Conservation (phyloP, 371 early-diverging fungal genomes). For the Blastocladiella emersonii region DNA sequence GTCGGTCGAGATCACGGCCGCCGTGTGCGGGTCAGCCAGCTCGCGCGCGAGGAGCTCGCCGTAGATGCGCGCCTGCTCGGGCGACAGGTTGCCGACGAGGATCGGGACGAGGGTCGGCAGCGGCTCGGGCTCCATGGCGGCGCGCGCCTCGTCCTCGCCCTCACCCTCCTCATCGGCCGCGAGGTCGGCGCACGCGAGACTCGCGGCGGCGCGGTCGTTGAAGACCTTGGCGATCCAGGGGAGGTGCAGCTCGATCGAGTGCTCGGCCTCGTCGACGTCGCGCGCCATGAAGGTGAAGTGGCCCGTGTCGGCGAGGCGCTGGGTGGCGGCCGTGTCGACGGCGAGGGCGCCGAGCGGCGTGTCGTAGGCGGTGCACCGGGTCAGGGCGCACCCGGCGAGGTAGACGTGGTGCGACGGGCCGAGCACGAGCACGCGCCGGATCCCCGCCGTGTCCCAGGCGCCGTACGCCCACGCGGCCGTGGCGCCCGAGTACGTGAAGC, state of each 20-base stretch:
- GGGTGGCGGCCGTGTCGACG: conserved; percentile 39
- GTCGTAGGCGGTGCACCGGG: conserved; percentile 48
- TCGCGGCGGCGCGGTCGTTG: conserved; percentile 65
- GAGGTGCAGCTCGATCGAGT: conserved; percentile 91
- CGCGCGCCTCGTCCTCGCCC: no score
- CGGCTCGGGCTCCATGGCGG: no score
- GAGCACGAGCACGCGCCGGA: conserved; percentile 70
- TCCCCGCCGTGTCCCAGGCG: conserved; percentile 29
- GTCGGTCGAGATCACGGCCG: conserved; percentile 85
- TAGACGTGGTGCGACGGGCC: conserved; percentile 89
- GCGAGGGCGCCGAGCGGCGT: conserved; percentile 74
- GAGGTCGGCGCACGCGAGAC: no score
- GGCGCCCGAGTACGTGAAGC: conserved; percentile 73
- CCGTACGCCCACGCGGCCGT: conserved; percentile 79
- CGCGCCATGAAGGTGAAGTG: conserved; percentile 47
- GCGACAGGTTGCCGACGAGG: conserved; percentile 61
- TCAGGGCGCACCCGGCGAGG: conserved; percentile 61
- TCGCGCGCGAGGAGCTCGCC: conserved; percentile 55
- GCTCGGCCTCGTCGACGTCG: conserved; percentile 73
- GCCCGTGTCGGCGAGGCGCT: conserved; percentile 26
- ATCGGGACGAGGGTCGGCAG: conserved; percentile 64
- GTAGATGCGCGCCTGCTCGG: conserved; percentile 31
- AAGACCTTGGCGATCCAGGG: conserved; percentile 72
- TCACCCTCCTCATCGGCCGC: no score
- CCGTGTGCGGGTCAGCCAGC: conserved; percentile 42